Base-by-base conservation (phyloP, 1,284 basidiomycete genomes). In the Trichosporon ovoides region DNA sequence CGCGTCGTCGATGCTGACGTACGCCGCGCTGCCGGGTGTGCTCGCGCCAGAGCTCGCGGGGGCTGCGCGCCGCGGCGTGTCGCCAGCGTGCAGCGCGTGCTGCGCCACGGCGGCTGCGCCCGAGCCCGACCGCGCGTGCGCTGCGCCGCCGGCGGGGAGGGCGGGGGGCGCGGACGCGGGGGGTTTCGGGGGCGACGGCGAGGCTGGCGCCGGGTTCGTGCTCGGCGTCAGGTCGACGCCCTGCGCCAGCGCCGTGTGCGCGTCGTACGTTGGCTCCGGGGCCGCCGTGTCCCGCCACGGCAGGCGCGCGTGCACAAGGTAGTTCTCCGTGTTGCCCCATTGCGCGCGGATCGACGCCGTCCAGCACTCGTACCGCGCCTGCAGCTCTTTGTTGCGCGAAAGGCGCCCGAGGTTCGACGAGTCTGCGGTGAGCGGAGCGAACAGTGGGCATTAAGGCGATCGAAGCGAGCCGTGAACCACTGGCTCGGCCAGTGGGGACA, bases 311-410 rank as follows among this genome's bases (percentile, higher is more conserved):
- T 65, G 36, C 18, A 61, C 66, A 19, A 77, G 67, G 61, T 77
- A 77, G 24, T 69, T 69, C 60, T 76, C 74, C 2, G 71, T 71
- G 10, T 68, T 68, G 18, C 70, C 73, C 55, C 70, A 75, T 38
- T 64, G 31, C n/a, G 50, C 63, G 57, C 66, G 66, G 52, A 74
- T 70, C 3, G 63, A 67, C 5, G 36, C 36, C 49, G 62, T 72
- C 76, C 76, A 77, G 20, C 53, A 35, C 53, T 72, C 71, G 53
- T 77, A 77, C 40, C 67, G 64, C 28, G 33, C 59, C 58, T 76
- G 73, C 64, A 77, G 59, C 52, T 67, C 65, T 54, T 69, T 68
- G 57, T 76, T 73, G 19, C 76, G 58, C 64, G 68, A 70, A 16
- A 77, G 60, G 48, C 58, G 50, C 38, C 66, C 70, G 6, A 74